These are phyloP conservation scores for Tetracladium setigerum DNA, from an alignment of 495 filamentous ascomycete genomes.

Conservation along the genomic window DNA sequence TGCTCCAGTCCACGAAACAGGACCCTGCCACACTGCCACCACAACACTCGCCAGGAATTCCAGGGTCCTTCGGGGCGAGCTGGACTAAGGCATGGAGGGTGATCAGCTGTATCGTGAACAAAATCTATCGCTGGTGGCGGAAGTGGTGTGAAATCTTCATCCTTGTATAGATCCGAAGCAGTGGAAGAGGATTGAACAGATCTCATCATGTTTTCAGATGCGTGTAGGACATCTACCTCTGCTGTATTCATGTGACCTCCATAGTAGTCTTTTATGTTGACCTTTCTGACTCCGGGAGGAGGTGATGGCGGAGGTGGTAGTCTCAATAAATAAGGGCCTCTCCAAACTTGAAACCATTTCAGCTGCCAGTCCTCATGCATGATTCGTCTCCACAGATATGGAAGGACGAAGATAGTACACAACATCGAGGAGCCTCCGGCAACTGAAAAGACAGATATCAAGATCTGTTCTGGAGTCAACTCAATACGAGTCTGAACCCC, in stretches of 20 bases:
- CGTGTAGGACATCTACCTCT: conserved; percentile 2
- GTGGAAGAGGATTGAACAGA: neutral
- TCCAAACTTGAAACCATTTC: neutral
- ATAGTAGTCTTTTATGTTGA: conserved; percentile 6
- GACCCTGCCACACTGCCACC: neutral
- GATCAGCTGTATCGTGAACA: too few relatives aligned
- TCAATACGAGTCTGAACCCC: too few relatives aligned
- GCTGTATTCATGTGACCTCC: conserved; percentile 2
- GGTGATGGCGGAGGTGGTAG: neutral
- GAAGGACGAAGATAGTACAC: conserved; percentile 44
- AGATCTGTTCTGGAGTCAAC: too few relatives aligned
- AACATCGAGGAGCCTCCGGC: conserved; percentile 38
- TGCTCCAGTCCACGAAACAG: conserved; percentile 5
- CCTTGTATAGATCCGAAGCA: neutral
- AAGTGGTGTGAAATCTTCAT: neutral
- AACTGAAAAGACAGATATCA: neutral
- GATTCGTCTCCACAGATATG: conserved; percentile 27
- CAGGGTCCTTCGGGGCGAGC: neutral
- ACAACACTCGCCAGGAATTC: too few relatives aligned
- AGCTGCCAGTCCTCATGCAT: conserved; percentile 7
- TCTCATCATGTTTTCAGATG: neutral
- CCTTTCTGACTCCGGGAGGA: neutral
- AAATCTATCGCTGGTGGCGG: conserved; percentile 1
- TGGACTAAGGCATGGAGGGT: too few relatives aligned
- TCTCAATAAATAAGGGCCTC: conserved; percentile 1